Percentiles rank a stretch among this genome's conserved stretches.
These are phyloP conservation scores for Colletotrichum chrysophilum DNA, from an alignment of 2,329 filamentous ascomycete species.

Conservation along the genomic window DNA sequence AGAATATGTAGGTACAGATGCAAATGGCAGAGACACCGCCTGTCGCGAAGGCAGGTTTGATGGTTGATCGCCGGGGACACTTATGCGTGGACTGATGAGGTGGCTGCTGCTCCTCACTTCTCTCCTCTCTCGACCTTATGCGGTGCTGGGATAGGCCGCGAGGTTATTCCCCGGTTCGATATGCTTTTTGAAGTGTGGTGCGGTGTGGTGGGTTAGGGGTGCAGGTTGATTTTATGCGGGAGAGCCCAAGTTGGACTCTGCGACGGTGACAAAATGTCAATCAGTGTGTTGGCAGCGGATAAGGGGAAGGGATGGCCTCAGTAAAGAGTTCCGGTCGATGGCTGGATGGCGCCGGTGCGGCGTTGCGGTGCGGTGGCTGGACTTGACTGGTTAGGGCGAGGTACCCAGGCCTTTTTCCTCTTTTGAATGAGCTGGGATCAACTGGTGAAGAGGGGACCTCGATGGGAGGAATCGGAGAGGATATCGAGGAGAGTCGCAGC, in stretches of 20 bases:
- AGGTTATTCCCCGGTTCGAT: background rate
- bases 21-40: background rate
- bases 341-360: conserved; percentile 4
- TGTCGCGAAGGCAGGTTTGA: background rate
- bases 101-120: background rate
- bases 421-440: background rate
- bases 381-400: background rate
- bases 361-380: background rate
- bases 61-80: background rate
- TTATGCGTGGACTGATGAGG: conserved; percentile 14
- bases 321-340: background rate
- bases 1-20: conserved; percentile 5
- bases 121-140: background rate
- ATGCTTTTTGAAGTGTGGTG: background rate
- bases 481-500: background rate
- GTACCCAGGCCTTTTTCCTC: background rate
- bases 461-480: background rate
- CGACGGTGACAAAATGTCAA: conserved; percentile 9
- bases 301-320: background rate
- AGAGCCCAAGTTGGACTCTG: background rate
- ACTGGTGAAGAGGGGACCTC: background rate
- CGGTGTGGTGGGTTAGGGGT: conserved; percentile 9
- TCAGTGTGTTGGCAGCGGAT: conserved; percentile 10
- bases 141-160: background rate
- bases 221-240: conserved; percentile 2